phyloP scores from a whole-genome alignment of 1,284 basidiomycete species.

The Malassezia arunalokei region DNA sequence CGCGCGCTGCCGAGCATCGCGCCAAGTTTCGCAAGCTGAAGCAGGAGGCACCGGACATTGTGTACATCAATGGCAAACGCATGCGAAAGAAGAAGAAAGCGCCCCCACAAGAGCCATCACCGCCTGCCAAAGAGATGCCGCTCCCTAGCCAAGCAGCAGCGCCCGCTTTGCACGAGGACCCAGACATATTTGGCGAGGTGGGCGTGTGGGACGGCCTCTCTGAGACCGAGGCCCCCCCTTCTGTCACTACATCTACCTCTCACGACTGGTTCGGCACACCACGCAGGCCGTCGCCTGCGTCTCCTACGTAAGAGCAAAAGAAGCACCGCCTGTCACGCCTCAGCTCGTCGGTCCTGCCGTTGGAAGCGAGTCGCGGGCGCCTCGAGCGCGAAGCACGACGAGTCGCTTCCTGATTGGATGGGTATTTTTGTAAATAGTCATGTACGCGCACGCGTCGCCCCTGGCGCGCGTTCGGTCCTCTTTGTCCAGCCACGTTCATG shows the following conservation, averaged over 20 bases:
- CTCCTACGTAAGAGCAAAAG: too few species aligned
- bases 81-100: constrained; percentile 49
- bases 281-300: too few species aligned
- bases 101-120: not conserved
- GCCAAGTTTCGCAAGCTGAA: constrained; percentile 58
- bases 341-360: constrained; percentile 8
- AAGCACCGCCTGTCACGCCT: constrained; percentile 9
- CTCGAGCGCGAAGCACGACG: constrained; percentile 8
- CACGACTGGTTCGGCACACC: not conserved
- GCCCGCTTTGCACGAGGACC: constrained; percentile 18
- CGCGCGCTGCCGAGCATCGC: constrained; percentile 71
- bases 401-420: not conserved
- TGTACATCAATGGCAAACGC: constrained; percentile 44
- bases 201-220: constrained; percentile 64
- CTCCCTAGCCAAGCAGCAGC: not conserved
- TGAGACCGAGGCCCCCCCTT: constrained; percentile 18
- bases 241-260: constrained; percentile 11
- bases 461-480: not conserved
- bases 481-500: constrained; percentile 12
- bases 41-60: constrained; percentile 48
- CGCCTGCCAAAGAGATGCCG: not conserved
- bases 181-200: constrained; percentile 66
- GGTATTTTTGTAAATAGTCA: not conserved
- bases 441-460: not conserved
- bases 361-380: constrained; percentile 10